Evolutionary conservation across 2,329 filamentous ascomycete species (phyloP), one percentile per base, ranked within the genome.

Genomic region (Ceratocystis eucalypticola): DNA sequence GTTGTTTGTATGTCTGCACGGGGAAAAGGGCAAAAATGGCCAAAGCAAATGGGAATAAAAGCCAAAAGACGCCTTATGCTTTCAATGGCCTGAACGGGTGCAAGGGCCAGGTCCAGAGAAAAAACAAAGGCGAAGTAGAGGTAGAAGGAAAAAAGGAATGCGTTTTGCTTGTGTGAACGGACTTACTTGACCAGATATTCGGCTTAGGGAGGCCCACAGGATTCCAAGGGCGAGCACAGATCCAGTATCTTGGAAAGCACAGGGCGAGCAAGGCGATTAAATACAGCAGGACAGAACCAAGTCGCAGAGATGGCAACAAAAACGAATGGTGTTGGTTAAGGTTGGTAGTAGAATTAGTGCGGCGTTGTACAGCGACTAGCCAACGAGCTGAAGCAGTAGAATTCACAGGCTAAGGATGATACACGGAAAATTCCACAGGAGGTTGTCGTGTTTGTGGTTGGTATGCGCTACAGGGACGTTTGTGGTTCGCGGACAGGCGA

Each of bases 141-240:
- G 33, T 12, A 12, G 33, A 37, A 37, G 33, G 33, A 37, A 37
- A 37, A 37, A 37, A 37, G 33, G 33, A 37, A 37, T 37, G 8
- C 3, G 33, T 37, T 37, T 37, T 37, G n/a, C 1, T n/a, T 50
- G 46, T 7, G 15, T 59, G 53, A 7, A 7, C 25, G 17, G 53
- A 59, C 53, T 59, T 59, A 59, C 53, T 30, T 30, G 53, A 33
- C 53, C 53, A 59, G 33, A 59, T 59, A 33, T 33, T 59, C 28
- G 53, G 53, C 53, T 59, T 33, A 37, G 53, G 25, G 28, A 59
- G 53, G 28, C 53, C 8, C 28, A 59, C 53, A 59, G 53, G 53
- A 59, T 59, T 59, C 15, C 53, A 59, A 59, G 53, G 53, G 53
- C 53, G 53, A 37, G 53, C 53, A 59, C 53, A 17, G 53, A 59